Evolutionary conservation across 495 filamentous ascomycete genomes (phyloP).

Genomic region (Aspergillus diversus): DNA sequence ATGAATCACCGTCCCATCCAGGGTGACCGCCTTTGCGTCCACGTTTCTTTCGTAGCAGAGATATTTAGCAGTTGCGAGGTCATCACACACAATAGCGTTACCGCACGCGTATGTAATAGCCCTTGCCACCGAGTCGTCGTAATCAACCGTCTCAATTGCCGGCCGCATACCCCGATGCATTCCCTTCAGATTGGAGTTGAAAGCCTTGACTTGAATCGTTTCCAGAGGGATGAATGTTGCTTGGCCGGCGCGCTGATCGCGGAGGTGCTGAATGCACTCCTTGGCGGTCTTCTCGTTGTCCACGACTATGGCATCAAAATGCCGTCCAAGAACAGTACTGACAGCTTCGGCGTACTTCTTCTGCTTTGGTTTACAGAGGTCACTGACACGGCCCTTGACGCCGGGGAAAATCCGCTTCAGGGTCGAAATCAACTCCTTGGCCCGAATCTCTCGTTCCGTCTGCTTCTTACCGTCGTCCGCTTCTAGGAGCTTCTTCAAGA

Average conservation of each 20-base stretch:
- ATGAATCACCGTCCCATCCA: conserved; percentile 92
- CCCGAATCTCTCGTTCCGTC: conserved; percentile 74
- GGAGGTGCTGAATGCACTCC: conserved; percentile 92
- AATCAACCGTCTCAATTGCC: conserved; percentile 96
- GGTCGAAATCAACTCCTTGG: conserved; percentile 77
- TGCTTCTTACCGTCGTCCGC: conserved; percentile 83
- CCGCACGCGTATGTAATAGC: conserved; percentile 95
- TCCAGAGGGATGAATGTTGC: conserved; percentile 94
- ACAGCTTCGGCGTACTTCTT: conserved; percentile 95
- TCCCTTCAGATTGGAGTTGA: conserved; percentile 88
- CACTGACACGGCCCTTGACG: conserved; percentile 85
- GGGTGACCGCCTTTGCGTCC: conserved; percentile 89
- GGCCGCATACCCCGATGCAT: conserved; percentile 82
- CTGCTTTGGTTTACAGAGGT: conserved; percentile 93
- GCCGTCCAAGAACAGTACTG: conserved; percentile 85
- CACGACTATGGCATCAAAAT: conserved; percentile 94
- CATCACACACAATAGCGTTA: conserved; percentile 94
- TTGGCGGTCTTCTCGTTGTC: conserved; percentile 93
- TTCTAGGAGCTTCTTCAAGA: conserved; percentile 75
- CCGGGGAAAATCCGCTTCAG: conserved; percentile 91
- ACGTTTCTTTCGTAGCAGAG: conserved; percentile 85
- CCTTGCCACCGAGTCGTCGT: conserved; percentile 81
- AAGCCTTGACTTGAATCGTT: conserved; percentile 89
- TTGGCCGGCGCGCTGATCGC: conserved; percentile 81
- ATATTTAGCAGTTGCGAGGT: conserved; percentile 78